Evolutionary conservation across 352 stramenopile species (phyloP), one percentile per base, ranked within the genome.

Genomic region (Globisporangium alternatum): DNA sequence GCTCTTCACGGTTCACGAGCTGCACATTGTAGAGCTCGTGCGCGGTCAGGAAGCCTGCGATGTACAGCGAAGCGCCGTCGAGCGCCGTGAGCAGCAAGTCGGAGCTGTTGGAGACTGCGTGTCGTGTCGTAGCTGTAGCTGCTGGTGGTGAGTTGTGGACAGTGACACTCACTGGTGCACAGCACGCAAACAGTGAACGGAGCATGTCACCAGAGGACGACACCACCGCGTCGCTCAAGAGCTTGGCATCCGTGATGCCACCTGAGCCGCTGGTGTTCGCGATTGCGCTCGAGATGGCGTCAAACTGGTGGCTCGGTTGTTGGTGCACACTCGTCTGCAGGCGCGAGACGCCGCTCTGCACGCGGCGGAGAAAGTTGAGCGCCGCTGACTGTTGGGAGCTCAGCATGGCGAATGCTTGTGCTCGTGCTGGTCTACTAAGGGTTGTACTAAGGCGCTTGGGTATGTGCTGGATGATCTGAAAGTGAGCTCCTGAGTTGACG

Each of bases 41-140:
- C 0, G 71, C 81, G 44, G 83, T 78, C 35, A 92, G 65, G 64
- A 68, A 92, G 3, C 70, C 75, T 2, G 80, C 75, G 30, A 90
- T 76, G 2, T 76, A 41, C 17, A 89, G 55, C 30, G 72, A 78
- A 19, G 89, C 74, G 25, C 56, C 80, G 28, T 90, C 74, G 41
- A 88, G 72, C 4, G 66, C 71, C 0, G 68, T 74, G 49, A 78
- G 41, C 33, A 81, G 31, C 12, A 81, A 44, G 25, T 74, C 74
- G 0, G 60, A 72, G 5, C 44, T 51, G 35, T 68, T 70, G 5
- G 43, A 33, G 4, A 21, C 10, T 0, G 12, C 31, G 19, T 21
- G 3, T 2, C 25, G 54, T 30, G 25, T 51, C n/a, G n/a, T n/a
- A 9, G 10, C 39, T 13, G 13, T 31, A 44, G 47, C 7, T 19